phyloP scores from a whole-genome alignment of 2,329 filamentous ascomycete genomes.

The Pseudocercospora pini-densiflorae region DNA sequence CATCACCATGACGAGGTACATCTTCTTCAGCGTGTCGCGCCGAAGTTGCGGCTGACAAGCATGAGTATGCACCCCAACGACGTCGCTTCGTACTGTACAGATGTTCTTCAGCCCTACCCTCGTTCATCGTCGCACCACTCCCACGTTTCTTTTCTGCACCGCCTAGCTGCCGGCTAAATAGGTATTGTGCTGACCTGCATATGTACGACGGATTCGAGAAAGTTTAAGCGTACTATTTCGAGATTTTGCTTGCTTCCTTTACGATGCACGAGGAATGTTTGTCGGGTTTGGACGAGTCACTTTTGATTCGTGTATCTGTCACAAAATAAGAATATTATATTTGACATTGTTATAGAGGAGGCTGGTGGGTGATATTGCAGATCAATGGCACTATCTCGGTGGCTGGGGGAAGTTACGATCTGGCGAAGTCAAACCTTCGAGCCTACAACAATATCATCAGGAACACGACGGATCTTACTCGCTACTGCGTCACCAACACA shows the following conservation, averaged over 20 bases:
- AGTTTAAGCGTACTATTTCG: neutral
- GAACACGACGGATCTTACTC: neutral
- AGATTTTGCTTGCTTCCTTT: neutral
- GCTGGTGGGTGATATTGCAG: neutral
- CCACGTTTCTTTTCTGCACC: neutral
- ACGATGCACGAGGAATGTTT: neutral
- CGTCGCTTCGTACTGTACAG: neutral
- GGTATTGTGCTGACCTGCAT: neutral
- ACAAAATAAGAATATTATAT: too few relatives aligned
- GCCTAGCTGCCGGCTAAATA: neutral
- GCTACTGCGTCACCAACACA: neutral
- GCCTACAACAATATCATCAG: neutral
- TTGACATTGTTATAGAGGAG: too few relatives aligned
- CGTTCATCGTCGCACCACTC: neutral
- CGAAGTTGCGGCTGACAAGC: neutral
- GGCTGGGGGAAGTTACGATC: neutral
- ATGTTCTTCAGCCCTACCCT: constrained; percentile 3
- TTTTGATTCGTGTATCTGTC: too few relatives aligned
- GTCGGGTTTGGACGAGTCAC: neutral
- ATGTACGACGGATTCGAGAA: neutral
- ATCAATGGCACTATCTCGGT: neutral
- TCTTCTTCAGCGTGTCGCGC: neutral
- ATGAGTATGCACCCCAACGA: neutral
- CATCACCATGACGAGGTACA: neutral
- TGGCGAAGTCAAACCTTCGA: neutral